Evolutionary conservation across 1,139 yeast species (phyloP), one percentile per base, ranked within the genome.

Genomic region (Blastobotrys ciferrii): DNA sequence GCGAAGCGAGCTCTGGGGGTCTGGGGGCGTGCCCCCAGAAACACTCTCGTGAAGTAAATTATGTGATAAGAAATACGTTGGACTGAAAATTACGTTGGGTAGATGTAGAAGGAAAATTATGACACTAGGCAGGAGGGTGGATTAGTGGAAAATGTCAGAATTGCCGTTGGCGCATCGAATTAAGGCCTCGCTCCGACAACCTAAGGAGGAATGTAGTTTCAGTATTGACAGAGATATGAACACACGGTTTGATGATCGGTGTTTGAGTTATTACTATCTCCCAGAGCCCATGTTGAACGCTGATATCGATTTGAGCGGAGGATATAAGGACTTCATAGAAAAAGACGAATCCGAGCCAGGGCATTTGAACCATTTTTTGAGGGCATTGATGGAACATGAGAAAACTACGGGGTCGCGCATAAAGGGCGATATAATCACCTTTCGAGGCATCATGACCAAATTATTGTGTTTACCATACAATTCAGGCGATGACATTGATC

Each of bases 391-490:
- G 53, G 60, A 70, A 7, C 71, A 78, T 58, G 98, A 92, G 65
- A 66, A 70, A 52, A 51, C 62, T 19, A 57, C 65, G n/a, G 67
- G 69, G 17, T 67, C 71, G 37, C 81, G 76, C 54, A 63, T 78
- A 1, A 76, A 75, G 28, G 81, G 79, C 2, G 88, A 88, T 59
- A 75, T 92, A 33, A 72, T 92, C 38, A 82, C 96, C 0, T 87
- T 87, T 76, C 74, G 98, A 56, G 97, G 97, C 0, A 69, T 87
- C 39, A 79, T 91, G 81, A 63, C 91, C 40, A 78, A 76, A 55
- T 63, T 88, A 19, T 69, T 88, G 66, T 71, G 81, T 2, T 67
- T 85, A 32, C 89, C 89, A 0, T 81, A 77, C 58, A 75, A 76
- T 47, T 58, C 66, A 30, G 67, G 71, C 35, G 85, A 85, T 49